These are phyloP conservation scores for Irpex lacteus DNA, from an alignment of 1,284 basidiomycete species.

Conservation along the genomic window DNA sequence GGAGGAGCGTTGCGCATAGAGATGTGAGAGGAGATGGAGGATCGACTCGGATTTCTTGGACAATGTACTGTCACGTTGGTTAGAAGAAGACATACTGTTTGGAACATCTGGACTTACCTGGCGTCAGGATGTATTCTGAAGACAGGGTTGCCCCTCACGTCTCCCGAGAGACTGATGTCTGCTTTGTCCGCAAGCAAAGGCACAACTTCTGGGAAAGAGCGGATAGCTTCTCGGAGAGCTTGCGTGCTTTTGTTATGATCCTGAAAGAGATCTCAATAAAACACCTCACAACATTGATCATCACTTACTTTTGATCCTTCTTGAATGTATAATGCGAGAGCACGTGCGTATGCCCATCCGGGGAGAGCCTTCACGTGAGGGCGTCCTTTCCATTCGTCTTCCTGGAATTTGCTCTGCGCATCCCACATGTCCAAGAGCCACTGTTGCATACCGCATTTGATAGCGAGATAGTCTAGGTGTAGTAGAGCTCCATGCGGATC, in stretches of 20 bases:
- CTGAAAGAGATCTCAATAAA: constrained; percentile 25
- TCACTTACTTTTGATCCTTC: constrained; percentile 42
- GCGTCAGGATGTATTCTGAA: constrained; percentile 70
- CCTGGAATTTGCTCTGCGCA: constrained; percentile 25
- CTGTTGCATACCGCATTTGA: constrained; percentile 74
- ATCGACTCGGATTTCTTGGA: constrained; percentile 38
- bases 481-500: constrained; percentile 85
- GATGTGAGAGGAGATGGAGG: constrained; percentile 74
- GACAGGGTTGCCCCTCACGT: constrained; percentile 56
- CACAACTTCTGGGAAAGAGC: constrained; percentile 77
- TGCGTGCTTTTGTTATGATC: constrained; percentile 56
- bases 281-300: neutral
- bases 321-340: constrained; percentile 62
- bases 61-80: constrained; percentile 12
- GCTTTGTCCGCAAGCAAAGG: constrained; percentile 82
- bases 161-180: constrained; percentile 61
- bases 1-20: constrained; percentile 78
- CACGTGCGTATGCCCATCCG: constrained; percentile 78
- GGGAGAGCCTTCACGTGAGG: constrained; percentile 65
- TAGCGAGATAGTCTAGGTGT: constrained; percentile 83
- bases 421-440: constrained; percentile 78
- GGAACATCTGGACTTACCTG: constrained; percentile 38
- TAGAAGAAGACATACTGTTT: constrained; percentile 24
- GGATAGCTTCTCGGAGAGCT: constrained; percentile 71
- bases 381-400: constrained; percentile 30